phyloP scores from a whole-genome alignment of 352 stramenopile genomes.

The Phytopythium sindhum region DNA sequence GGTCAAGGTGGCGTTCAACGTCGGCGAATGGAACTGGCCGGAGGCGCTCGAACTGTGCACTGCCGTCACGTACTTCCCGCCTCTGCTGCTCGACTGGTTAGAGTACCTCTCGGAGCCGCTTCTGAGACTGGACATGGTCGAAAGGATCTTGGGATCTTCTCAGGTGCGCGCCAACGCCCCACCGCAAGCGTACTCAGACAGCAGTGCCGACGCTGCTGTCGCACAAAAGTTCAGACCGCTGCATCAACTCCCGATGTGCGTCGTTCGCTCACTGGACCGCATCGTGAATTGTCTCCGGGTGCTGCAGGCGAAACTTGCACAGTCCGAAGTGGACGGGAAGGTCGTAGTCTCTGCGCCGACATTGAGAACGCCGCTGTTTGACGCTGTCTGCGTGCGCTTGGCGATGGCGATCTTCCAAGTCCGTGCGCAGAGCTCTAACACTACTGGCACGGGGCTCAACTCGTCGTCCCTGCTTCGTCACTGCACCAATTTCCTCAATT shows the following conservation, averaged over 20 bases:
- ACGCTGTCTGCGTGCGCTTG: constrained; percentile 45
- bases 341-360: constrained; percentile 1
- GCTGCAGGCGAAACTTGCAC: constrained; percentile 32
- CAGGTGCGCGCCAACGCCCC: constrained; percentile 6
- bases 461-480: constrained; percentile 13
- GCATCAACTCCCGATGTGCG: constrained; percentile 50
- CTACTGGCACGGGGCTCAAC: not conserved
- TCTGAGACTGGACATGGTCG: constrained; percentile 30
- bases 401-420: constrained; percentile 73
- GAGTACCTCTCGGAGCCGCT: constrained; percentile 68
- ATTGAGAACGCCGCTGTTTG: constrained; percentile 22
- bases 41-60: constrained; percentile 28
- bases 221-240: constrained; percentile 32
- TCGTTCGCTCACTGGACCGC: constrained; percentile 59
- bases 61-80: constrained; percentile 21
- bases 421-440: constrained; percentile 5
- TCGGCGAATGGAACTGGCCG: constrained; percentile 64
- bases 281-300: constrained; percentile 46
- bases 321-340: constrained; percentile 11
- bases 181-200: constrained; percentile 17
- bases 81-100: constrained; percentile 78
- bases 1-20: constrained; percentile 76
- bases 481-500: constrained; percentile 40
- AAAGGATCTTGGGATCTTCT: constrained; percentile 17
- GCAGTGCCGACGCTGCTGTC: constrained; percentile 9